Evolutionary conservation across 257 asterid genomes (phyloP).

Genomic region (Solanum phureja): DNA sequence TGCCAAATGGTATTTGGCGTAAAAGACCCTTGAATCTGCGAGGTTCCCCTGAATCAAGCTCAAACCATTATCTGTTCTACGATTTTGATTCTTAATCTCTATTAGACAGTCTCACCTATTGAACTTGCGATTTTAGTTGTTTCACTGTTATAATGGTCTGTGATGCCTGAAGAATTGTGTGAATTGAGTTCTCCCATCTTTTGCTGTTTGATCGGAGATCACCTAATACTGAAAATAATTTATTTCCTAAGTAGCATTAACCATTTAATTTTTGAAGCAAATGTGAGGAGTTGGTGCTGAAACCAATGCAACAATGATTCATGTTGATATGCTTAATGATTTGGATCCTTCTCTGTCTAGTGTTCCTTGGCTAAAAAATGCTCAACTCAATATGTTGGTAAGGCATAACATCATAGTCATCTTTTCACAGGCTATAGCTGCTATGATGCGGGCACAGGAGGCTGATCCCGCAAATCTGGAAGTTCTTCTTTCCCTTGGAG

Average conservation of each 20-base stretch:
- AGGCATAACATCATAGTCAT: background rate
- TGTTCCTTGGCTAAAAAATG: background rate
- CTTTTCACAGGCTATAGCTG: constrained; percentile 88
- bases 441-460: constrained; percentile 99
- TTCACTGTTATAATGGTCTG: background rate
- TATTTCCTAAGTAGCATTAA: background rate
- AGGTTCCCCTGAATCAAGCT: background rate
- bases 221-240: background rate
- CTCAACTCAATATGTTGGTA: background rate
- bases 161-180: background rate
- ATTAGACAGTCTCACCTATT: background rate
- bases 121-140: background rate
- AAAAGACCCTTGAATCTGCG: background rate
- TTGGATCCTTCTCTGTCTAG: background rate
- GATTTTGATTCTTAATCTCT: background rate
- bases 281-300: background rate
- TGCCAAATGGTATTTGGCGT: background rate
- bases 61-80: background rate
- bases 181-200: background rate
- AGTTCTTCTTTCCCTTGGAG: constrained; percentile 98
- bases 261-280: background rate
- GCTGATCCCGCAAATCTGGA: constrained; percentile 92
- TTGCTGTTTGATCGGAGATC: background rate
- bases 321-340: background rate
- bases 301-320: background rate